Percentiles rank a stretch among this genome's conserved stretches.
Conservation (phyloP, 768 basidiomycete species). For the Pleurotus tuber-regium region DNA sequence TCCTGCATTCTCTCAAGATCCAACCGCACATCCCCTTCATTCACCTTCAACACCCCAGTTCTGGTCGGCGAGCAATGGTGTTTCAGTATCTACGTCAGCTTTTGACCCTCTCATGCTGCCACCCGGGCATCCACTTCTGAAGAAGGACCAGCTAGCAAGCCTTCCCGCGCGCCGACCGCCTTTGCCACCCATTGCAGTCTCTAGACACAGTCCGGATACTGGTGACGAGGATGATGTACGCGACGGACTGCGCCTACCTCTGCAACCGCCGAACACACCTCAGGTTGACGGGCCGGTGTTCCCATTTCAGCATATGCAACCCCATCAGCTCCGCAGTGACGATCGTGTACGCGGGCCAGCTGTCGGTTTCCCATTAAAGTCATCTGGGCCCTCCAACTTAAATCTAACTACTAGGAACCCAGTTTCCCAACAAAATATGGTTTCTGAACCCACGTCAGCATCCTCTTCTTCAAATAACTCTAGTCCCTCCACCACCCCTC, state of each 20-base stretch:
- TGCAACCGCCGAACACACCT: conserved; percentile 11
- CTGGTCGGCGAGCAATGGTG: background rate
- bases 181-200: conserved; percentile 5
- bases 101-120: conserved; percentile 1
- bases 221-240: background rate
- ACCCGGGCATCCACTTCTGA: conserved; percentile 1
- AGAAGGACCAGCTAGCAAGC: background rate
- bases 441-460: background rate
- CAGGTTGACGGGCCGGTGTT: conserved; percentile 8
- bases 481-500: conserved; percentile 8
- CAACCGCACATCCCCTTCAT: conserved; percentile 43
- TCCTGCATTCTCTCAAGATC: conserved; percentile 61
- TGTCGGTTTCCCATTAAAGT: conserved; percentile 1
- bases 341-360: background rate
- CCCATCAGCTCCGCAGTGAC: conserved; percentile 10
- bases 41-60: background rate
- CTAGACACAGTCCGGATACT: background rate
- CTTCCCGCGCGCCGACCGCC: conserved; percentile 4
- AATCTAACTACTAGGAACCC: background rate
- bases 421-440: background rate
- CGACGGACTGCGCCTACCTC: background rate
- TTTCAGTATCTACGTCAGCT: background rate
- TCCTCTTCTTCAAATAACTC: conserved; percentile 1
- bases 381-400: background rate
- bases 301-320: background rate